A percentile compares a stretch with the other conserved stretches of the same genome.
Evolutionary conservation across 805 yeast species (phyloP).

Genomic region (Lipomyces oligophaga): DNA sequence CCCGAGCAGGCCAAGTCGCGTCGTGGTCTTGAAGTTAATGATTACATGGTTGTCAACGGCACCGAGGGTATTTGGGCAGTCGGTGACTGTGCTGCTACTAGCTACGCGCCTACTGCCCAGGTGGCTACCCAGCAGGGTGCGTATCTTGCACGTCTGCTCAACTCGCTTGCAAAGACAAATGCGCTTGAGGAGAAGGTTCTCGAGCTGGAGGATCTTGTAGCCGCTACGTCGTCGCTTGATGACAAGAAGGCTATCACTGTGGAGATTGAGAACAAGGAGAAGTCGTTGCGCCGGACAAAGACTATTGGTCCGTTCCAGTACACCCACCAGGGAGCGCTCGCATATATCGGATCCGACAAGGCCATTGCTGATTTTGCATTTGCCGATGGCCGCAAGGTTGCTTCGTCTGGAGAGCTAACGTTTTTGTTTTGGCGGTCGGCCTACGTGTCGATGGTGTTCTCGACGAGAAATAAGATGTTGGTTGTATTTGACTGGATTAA

Average conservation of each 20-base stretch:
- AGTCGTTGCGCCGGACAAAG: conserved; percentile 39
- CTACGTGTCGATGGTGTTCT: conserved; percentile 86
- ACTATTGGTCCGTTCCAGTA: conserved; percentile 60
- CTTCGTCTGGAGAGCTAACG: conserved; percentile 80
- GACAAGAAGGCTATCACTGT: conserved; percentile 42
- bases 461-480: conserved; percentile 80
- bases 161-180: conserved; percentile 37
- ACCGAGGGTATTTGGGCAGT: conserved; percentile 77
- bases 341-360: conserved; percentile 85
- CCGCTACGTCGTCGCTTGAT: conserved; percentile 32
- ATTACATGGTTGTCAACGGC: conserved; percentile 77
- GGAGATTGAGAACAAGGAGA: conserved; percentile 47
- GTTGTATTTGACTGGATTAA: conserved; percentile 88
- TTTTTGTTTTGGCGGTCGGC: conserved; percentile 94
- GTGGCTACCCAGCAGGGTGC: conserved; percentile 94
- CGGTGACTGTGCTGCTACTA: conserved; percentile 90
- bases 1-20: conserved; percentile 73
- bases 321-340: conserved; percentile 87
- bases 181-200: conserved; percentile 40
- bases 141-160: conserved; percentile 68
- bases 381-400: conserved; percentile 64
- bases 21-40: conserved; percentile 86
- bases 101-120: conserved; percentile 94
- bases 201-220: conserved; percentile 39
- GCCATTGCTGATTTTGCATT: conserved; percentile 87